Evolutionary conservation across 208 protist genomes (phyloP).

Genomic region (Angomonas deanei): DNA sequence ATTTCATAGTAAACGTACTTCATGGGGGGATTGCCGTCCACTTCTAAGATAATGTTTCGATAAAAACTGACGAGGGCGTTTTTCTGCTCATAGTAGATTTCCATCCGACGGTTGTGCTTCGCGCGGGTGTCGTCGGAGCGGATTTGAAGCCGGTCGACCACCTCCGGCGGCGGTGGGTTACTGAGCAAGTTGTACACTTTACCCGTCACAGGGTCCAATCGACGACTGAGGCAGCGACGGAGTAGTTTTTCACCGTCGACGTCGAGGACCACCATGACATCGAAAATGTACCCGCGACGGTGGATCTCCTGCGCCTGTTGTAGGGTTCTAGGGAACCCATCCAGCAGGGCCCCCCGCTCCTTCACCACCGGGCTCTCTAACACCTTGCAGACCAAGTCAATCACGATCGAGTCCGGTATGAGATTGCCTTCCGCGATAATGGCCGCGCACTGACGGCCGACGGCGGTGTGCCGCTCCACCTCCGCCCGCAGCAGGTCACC

Average conservation of each 20-base stretch:
- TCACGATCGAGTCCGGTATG: slow-evolving; percentile 75
- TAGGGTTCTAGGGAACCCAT: slow-evolving; percentile 93
- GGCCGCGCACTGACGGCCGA: slow-evolving; percentile 42
- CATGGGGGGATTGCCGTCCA: slow-evolving; percentile 48
- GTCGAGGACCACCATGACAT: slow-evolving; percentile 69
- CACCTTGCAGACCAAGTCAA: slow-evolving; percentile 56
- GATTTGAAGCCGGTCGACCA: slow-evolving; percentile 66
- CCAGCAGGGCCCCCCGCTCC: slow-evolving; percentile 76
- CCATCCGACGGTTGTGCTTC: slow-evolving; percentile 67
- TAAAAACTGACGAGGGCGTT: slow-evolving; percentile 49
- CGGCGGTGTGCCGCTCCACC: slow-evolving; percentile 39
- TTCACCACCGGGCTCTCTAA: slow-evolving; percentile 28
- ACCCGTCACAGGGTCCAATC: slow-evolving; percentile 67
- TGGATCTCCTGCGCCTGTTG: slow-evolving; percentile 73
- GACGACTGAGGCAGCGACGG: slow-evolving; percentile 50
- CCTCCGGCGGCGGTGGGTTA: slow-evolving; percentile 59
- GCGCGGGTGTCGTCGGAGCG: slow-evolving; percentile 78
- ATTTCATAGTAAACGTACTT: slow-evolving; percentile 36
- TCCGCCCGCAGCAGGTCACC: slow-evolving; percentile 91
- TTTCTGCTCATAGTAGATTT: slow-evolving; percentile 65
- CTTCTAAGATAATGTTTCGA: slow-evolving; percentile 37
- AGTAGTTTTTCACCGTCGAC: slow-evolving; percentile 38
- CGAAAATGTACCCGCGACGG: slow-evolving; percentile 47
- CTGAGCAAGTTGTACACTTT: slow-evolving; percentile 73
- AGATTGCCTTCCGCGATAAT: slow-evolving; percentile 73